A percentile compares a stretch with the other conserved stretches of the same genome.
Evolutionary conservation across 2,329 filamentous ascomycete species (phyloP).

Genomic region (Aspergillus viridinutans): DNA sequence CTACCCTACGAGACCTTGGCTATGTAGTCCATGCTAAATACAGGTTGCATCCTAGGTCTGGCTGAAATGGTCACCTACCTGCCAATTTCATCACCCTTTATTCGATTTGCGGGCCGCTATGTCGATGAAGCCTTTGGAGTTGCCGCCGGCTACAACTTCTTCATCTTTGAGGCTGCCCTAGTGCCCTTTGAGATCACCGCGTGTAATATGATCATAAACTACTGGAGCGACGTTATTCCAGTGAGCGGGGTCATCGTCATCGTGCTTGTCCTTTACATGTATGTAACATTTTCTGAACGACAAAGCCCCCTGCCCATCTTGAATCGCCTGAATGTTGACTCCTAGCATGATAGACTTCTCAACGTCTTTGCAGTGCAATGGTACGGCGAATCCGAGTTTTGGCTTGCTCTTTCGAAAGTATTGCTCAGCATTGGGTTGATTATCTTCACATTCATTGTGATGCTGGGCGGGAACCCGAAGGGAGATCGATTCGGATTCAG

Average conservation of each 20-base stretch:
- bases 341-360: slow-evolving; percentile 34
- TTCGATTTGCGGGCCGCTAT: slow-evolving; percentile 45
- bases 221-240: slow-evolving; percentile 47
- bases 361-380: slow-evolving; percentile 70
- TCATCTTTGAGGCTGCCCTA: slow-evolving; percentile 48
- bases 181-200: slow-evolving; percentile 53
- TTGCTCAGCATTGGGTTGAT: slow-evolving; percentile 68
- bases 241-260: slow-evolving; percentile 45
- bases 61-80: slow-evolving; percentile 51
- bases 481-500: slow-evolving; percentile 70
- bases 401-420: slow-evolving; percentile 67
- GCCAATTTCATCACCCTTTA: slow-evolving; percentile 45
- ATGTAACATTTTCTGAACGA: slow-evolving; percentile 8
- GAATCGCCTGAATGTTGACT: neutral
- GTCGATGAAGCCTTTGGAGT: slow-evolving; percentile 49
- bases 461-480: slow-evolving; percentile 76
- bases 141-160: slow-evolving; percentile 49
- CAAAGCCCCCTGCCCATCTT: neutral
- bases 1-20: neutral
- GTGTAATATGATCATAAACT: slow-evolving; percentile 48
- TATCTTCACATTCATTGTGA: slow-evolving; percentile 73
- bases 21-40: slow-evolving; percentile 18
- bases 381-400: slow-evolving; percentile 76
- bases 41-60: slow-evolving; percentile 30
- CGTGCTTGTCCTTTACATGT: slow-evolving; percentile 44